Conservation (phyloP, 2,329 filamentous ascomycete species). For the Fusarium miscanthi region DNA sequence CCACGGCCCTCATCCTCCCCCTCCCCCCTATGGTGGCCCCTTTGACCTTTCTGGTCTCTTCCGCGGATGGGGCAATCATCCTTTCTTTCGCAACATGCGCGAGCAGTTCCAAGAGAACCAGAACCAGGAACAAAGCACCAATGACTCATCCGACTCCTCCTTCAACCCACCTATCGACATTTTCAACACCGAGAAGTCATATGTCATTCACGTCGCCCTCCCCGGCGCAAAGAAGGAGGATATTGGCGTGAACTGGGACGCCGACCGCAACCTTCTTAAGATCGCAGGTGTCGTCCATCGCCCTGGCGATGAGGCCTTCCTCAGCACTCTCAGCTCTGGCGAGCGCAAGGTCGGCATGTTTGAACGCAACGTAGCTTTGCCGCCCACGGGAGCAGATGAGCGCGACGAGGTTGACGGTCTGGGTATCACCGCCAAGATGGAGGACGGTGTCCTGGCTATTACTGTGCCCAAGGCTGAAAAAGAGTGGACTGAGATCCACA, state of each 20-base stretch:
- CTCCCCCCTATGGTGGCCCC: conserved; percentile 27
- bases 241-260: conserved; percentile 80
- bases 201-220: conserved; percentile 78
- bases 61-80: conserved; percentile 55
- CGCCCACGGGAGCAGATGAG: conserved; percentile 54
- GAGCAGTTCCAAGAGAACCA: conserved; percentile 47
- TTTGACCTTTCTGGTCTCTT: conserved; percentile 56
- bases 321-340: conserved; percentile 70
- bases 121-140: conserved; percentile 16
- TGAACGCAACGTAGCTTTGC: conserved; percentile 74
- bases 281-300: conserved; percentile 80
- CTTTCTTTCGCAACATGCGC: conserved; percentile 56
- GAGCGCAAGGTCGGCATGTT: conserved; percentile 81
- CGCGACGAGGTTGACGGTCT: conserved; percentile 73
- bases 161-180: conserved; percentile 78
- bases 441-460: conserved; percentile 81
- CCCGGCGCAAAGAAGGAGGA: conserved; percentile 85
- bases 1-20: conserved; percentile 19
- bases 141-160: conserved; percentile 65
- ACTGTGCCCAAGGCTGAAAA: conserved; percentile 79
- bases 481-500: conserved; percentile 72
- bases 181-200: conserved; percentile 74
- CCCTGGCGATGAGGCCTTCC: conserved; percentile 75
- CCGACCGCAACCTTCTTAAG: conserved; percentile 71
- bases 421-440: conserved; percentile 78